Base-by-base conservation (phyloP, 108 stramenopile genomes). In the Pseudonitzschia multiseries region DNA sequence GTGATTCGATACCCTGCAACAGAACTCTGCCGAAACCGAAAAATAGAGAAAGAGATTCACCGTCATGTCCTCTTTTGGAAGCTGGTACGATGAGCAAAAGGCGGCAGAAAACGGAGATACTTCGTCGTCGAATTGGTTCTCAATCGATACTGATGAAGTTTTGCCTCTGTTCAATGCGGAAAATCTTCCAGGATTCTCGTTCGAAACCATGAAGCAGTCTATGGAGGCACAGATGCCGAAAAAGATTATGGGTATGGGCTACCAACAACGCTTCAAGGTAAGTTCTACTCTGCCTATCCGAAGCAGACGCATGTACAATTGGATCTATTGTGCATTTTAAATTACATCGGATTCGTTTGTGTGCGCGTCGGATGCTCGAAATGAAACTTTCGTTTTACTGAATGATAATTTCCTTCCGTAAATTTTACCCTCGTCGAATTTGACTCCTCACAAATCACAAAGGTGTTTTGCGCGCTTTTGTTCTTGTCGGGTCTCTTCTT, bases 231-330 rank as follows among this genome's bases (percentile, higher is more conserved):
- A 89, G 75, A 80, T 95, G 79, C 94, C 94, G 20, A 83, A 87
- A 76, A 86, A 93, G 73, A 88, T 95, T 50, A 71, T 93, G 80
- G 94, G 94, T 29, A 88, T 95, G 89, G 91, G 91, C 74, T 95
- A 95, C 68, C 94, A 95, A 68, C 91, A 95, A 77, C 81, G 94
- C 54, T 95, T 95, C 57, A 61, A 83, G 81, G 86, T 86, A 28
- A 48, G 81, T 70, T 18, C 17, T 36, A 36, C 36, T 36, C 36
- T 6, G 6, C 6, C 6, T 36, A 36, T 36, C 36, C 6, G 36
- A 6, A 36, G 6, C 36, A 36, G 36, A 36, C 36, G 4, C 2
- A 36, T 36, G 4, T 6, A 36, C 6, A 36, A 36, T 36, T 6
- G 36, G 36, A 5, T 2, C 6, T 36, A 6, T 36, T 6, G 6